These are phyloP conservation scores for Stagonosporopsis cucurbitacearum DNA, from an alignment of 2,329 filamentous ascomycete genomes.

Conservation along the genomic window DNA sequence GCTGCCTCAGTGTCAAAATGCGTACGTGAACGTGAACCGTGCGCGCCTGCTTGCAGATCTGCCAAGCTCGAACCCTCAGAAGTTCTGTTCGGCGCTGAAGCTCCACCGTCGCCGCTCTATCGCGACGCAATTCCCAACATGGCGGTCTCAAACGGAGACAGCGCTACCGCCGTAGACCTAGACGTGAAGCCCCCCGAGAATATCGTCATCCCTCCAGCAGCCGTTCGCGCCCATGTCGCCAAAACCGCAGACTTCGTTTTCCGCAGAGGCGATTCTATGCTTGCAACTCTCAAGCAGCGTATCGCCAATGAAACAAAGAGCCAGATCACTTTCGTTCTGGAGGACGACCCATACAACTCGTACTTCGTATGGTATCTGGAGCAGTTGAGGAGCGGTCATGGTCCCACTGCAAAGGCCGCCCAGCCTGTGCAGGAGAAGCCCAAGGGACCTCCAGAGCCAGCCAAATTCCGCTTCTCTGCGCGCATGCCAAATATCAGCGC, in stretches of 20 bases:
- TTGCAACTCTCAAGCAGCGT: slow-evolving; percentile 85
- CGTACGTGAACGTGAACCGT: slow-evolving; percentile 6
- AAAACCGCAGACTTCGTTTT: slow-evolving; percentile 94
- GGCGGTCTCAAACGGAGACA: slow-evolving; percentile 39
- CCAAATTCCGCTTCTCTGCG: slow-evolving; percentile 90
- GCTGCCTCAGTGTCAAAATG: slow-evolving; percentile 8
- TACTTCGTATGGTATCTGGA: slow-evolving; percentile 91
- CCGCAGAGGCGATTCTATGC: slow-evolving; percentile 70
- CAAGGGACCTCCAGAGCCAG: slow-evolving; percentile 81
- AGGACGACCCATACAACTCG: slow-evolving; percentile 80
- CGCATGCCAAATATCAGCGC: slow-evolving; percentile 97
- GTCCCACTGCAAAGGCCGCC: slow-evolving; percentile 56
- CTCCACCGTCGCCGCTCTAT: slow-evolving; percentile 18
- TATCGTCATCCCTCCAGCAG: slow-evolving; percentile 82
- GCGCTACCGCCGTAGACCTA: slow-evolving; percentile 28
- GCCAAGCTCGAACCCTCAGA: slow-evolving; percentile 14
- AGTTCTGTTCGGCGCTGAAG: slow-evolving; percentile 12
- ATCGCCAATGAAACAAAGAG: slow-evolving; percentile 84
- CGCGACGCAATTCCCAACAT: slow-evolving; percentile 25
- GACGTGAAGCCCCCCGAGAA: slow-evolving; percentile 74
- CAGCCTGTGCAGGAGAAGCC: slow-evolving; percentile 65
- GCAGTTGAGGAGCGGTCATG: slow-evolving; percentile 84
- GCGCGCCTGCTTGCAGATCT: slow-evolving; percentile 17
- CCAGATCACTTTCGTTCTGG: slow-evolving; percentile 86
- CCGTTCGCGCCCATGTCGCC: slow-evolving; percentile 84